A percentile compares a stretch with the other conserved stretches of the same genome.
These are phyloP conservation scores for Xylariaceae sp. DNA, from an alignment of 2,329 filamentous ascomycete species.

Conservation along the genomic window DNA sequence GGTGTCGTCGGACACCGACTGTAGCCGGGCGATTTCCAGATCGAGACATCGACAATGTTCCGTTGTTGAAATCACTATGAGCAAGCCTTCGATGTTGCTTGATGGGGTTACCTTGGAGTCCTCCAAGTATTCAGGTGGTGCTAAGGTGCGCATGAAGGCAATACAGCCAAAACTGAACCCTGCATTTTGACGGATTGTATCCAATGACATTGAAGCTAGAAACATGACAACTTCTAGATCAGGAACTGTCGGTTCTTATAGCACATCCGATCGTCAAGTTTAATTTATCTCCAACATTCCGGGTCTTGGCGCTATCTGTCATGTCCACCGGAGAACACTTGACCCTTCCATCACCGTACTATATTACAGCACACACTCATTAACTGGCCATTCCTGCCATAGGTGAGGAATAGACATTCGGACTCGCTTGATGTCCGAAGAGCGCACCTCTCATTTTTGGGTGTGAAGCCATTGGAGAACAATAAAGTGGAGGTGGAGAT, in stretches of 20 bases:
- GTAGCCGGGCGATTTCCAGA: not conserved
- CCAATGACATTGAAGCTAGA: constrained; percentile 10
- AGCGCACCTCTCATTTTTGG: too few species aligned
- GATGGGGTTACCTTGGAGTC: not conserved
- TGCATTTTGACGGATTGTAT: not conserved
- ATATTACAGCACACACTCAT: not conserved
- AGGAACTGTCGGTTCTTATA: not conserved
- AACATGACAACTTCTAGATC: not conserved
- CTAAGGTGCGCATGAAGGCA: not conserved
- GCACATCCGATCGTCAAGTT: not conserved
- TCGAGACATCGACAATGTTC: not conserved
- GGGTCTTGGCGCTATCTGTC: not conserved
- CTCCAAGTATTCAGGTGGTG: not conserved
- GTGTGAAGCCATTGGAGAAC: too few species aligned
- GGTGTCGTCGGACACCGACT: constrained; percentile 20
- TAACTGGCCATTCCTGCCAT: not conserved
- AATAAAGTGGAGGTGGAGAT: too few species aligned
- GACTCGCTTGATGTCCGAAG: constrained; percentile 20
- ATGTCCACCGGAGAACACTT: not conserved
- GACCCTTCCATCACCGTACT: not conserved
- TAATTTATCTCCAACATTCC: constrained; percentile 7
- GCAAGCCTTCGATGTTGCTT: too few species aligned
- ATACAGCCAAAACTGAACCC: constrained; percentile 20
- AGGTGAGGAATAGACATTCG: not conserved
- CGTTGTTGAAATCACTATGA: not conserved